These are phyloP conservation scores for Dactylellina cionopaga DNA, from an alignment of 2,329 filamentous ascomycete species.

Conservation along the genomic window DNA sequence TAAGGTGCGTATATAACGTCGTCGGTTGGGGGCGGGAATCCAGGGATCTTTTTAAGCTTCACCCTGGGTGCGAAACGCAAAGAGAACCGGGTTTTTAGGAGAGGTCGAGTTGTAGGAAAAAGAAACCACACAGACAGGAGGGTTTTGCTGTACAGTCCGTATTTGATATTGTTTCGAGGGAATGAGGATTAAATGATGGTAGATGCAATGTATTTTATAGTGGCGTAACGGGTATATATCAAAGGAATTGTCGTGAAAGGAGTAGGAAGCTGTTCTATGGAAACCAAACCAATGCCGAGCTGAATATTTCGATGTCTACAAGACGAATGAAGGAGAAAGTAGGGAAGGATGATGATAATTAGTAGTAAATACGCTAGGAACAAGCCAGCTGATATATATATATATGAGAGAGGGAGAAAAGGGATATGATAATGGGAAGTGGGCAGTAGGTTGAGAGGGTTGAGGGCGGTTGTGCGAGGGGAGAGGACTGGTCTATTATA, in stretches of 20 bases:
- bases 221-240: not conserved
- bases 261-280: constrained; percentile 26
- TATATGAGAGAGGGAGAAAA: not conserved
- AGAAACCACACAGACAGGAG: not conserved
- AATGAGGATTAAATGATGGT: constrained; percentile 6
- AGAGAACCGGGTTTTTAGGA: too few species aligned
- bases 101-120: constrained; percentile 2
- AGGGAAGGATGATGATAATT: constrained; percentile 31
- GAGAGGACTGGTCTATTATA: constrained; percentile 41
- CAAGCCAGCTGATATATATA: constrained; percentile 25
- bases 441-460: constrained; percentile 25
- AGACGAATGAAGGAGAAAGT: constrained; percentile 43
- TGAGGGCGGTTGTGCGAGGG: constrained; percentile 11
- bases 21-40: constrained; percentile 30
- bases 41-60: not conserved
- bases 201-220: not conserved
- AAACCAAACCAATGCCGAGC: too few species aligned
- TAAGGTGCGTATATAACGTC: not conserved
- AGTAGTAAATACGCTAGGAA: not conserved
- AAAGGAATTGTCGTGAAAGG: constrained; percentile 32
- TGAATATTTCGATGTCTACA: constrained; percentile 19
- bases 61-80: too few species aligned
- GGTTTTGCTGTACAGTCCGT: not conserved
- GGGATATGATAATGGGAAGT: constrained; percentile 8
- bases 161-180: not conserved